Evolutionary conservation across 1,139 yeast species (phyloP).

Genomic region (Geotrichum carabidarum): DNA sequence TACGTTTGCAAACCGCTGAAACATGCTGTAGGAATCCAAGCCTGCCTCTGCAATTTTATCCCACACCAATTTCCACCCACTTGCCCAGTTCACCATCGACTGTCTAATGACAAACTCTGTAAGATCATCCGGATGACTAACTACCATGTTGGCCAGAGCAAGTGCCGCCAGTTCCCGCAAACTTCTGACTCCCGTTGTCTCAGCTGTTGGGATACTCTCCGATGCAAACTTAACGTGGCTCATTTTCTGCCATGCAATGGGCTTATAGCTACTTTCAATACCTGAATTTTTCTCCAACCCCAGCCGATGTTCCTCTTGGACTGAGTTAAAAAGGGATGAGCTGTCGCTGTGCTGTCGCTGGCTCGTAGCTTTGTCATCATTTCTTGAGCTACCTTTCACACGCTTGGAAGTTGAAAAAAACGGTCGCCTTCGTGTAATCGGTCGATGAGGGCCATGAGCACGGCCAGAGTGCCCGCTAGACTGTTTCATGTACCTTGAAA

Average conservation of each 20-base stretch:
- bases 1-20: constrained; percentile 24
- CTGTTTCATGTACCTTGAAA: too few relatives aligned
- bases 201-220: background rate
- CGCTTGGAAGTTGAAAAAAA: too few relatives aligned
- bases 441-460: too few relatives aligned
- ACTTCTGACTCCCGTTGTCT: background rate
- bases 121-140: constrained; percentile 10
- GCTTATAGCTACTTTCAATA: constrained; percentile 9
- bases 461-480: too few relatives aligned
- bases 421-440: too few relatives aligned
- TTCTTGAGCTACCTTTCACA: too few relatives aligned
- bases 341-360: too few relatives aligned
- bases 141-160: constrained; percentile 6
- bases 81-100: constrained; percentile 5
- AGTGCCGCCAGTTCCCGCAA: constrained; percentile 10
- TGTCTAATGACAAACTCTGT: constrained; percentile 7
- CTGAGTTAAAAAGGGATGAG: too few relatives aligned
- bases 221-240: background rate
- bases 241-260: constrained; percentile 11
- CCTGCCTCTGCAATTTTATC: constrained; percentile 24
- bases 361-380: too few relatives aligned
- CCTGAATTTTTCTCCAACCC: constrained; percentile 9
- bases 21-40: constrained; percentile 28
- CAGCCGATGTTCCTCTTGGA: background rate
- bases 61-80: constrained; percentile 30